These are phyloP conservation scores for Septoria petroselini DNA, from an alignment of 2,329 filamentous ascomycete species.

Conservation along the genomic window DNA sequence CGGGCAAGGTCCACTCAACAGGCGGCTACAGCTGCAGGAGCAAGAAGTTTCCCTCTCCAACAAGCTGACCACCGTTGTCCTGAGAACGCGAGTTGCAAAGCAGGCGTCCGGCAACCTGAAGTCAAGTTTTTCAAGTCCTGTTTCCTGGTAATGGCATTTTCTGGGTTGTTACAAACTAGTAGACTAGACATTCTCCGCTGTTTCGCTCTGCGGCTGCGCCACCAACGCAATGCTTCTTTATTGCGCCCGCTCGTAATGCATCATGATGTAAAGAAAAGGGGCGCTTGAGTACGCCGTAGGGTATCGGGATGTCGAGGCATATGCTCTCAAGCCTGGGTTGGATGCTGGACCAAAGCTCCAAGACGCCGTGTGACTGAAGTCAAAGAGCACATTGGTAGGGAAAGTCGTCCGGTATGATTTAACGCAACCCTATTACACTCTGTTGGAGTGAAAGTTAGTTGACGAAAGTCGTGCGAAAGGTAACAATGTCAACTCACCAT, in stretches of 20 bases:
- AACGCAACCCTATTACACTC: slow-evolving; percentile 37
- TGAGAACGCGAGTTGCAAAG: too few species aligned
- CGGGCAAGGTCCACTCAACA: too few species aligned
- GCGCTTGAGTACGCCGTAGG: slow-evolving; percentile 1
- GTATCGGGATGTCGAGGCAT: slow-evolving; percentile 8
- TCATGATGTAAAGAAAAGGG: slow-evolving; percentile 4
- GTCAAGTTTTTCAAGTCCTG: too few species aligned
- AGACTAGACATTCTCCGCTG: slow-evolving; percentile 8
- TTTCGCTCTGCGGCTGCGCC: slow-evolving; percentile 11
- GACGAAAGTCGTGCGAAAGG: neutral
- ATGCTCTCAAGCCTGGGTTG: neutral
- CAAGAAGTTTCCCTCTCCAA: too few species aligned
- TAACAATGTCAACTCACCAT: slow-evolving; percentile 65
- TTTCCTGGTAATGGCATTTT: neutral
- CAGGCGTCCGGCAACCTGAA: too few species aligned
- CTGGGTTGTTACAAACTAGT: slow-evolving; percentile 10
- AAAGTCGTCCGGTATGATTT: slow-evolving; percentile 2
- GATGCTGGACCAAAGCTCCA: neutral
- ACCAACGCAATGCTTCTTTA: slow-evolving; percentile 13
- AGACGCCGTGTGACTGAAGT: slow-evolving; percentile 1
- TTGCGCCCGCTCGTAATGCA: slow-evolving; percentile 13
- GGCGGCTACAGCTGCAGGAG: too few species aligned
- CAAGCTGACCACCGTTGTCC: too few species aligned
- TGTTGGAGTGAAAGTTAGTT: slow-evolving; percentile 15
- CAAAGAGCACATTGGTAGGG: neutral